Evolutionary conservation across 2,329 filamentous ascomycete genomes (phyloP).

Genomic region (Penicillium freii): DNA sequence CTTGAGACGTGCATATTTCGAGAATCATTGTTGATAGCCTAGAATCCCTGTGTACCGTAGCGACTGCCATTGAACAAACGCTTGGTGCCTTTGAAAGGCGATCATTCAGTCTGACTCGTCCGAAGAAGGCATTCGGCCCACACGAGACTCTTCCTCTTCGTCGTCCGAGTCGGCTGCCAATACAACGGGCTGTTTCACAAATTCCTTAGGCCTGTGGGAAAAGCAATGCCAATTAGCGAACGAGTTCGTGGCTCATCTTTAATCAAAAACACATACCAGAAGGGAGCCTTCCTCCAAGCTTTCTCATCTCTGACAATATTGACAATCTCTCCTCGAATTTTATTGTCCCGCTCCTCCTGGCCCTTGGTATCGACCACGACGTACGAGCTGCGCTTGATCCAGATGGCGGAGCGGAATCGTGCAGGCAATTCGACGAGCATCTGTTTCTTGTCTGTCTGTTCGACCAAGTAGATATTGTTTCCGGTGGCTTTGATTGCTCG

Average conservation of each 20-base stretch:
- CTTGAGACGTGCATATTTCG: not conserved
- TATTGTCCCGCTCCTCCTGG: constrained; percentile 67
- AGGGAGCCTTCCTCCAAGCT: constrained; percentile 81
- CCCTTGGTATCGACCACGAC: constrained; percentile 74
- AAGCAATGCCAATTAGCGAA: constrained; percentile 15
- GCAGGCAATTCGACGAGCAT: constrained; percentile 78
- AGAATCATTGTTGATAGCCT: not conserved
- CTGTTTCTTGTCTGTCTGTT: constrained; percentile 63
- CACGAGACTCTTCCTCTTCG: constrained; percentile 74
- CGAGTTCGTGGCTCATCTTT: not conserved
- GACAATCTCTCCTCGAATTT: constrained; percentile 82
- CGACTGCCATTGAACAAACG: not conserved
- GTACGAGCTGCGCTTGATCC: constrained; percentile 85
- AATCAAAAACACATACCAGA: constrained; percentile 62
- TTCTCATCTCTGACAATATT: constrained; percentile 92
- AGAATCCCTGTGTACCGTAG: constrained; percentile 1
- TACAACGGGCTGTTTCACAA: constrained; percentile 60
- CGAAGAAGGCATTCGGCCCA: constrained; percentile 81
- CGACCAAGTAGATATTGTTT: constrained; percentile 83
- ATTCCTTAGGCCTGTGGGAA: constrained; percentile 69
- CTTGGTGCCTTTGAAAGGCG: not conserved
- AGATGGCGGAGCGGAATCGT: constrained; percentile 86
- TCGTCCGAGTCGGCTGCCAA: constrained; percentile 67
- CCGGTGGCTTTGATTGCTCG: constrained; percentile 79
- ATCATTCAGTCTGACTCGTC: constrained; percentile 65